Percentiles rank a stretch among this genome's conserved stretches.
phyloP scores from a whole-genome alignment of 768 basidiomycete species.

The Leccinum arenicola region DNA sequence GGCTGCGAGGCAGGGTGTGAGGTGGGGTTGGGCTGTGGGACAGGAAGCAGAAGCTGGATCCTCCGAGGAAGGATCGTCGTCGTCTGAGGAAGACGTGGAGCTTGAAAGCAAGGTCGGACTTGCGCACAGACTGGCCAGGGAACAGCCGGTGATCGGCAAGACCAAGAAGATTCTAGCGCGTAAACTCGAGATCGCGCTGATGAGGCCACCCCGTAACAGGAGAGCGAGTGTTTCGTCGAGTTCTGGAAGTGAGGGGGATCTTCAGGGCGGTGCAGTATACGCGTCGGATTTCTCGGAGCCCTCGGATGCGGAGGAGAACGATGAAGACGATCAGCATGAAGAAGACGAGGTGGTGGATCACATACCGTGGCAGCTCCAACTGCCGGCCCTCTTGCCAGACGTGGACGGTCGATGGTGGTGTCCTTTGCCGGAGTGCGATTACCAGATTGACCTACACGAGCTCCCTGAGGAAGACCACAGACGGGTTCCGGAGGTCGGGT shows the following conservation, averaged over 20 bases:
- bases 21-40: conserved; percentile 24
- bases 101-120: not conserved
- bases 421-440: conserved; percentile 40
- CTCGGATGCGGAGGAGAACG: conserved; percentile 44
- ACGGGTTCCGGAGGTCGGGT: conserved; percentile 19
- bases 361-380: conserved; percentile 37
- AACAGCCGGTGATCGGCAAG: conserved; percentile 32
- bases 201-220: not conserved
- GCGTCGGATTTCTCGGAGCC: conserved; percentile 58
- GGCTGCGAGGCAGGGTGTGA: conserved; percentile 26
- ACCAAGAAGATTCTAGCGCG: conserved; percentile 12
- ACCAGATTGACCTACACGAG: conserved; percentile 46
- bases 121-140: conserved; percentile 11
- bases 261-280: conserved; percentile 33
- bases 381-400: conserved; percentile 39
- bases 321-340: conserved; percentile 26
- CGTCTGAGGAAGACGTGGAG: conserved; percentile 9
- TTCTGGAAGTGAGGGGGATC: conserved; percentile 22
- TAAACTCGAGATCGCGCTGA: conserved; percentile 18
- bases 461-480: conserved; percentile 34
- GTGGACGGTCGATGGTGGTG: conserved; percentile 55
- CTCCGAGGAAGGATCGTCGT: conserved; percentile 3
- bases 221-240: conserved; percentile 9
- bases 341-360: conserved; percentile 23
- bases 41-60: conserved; percentile 1